Percentiles rank a stretch among this genome's conserved stretches.
Evolutionary conservation across 805 yeast species (phyloP).

Genomic region (Metschnikowia cubensis): DNA sequence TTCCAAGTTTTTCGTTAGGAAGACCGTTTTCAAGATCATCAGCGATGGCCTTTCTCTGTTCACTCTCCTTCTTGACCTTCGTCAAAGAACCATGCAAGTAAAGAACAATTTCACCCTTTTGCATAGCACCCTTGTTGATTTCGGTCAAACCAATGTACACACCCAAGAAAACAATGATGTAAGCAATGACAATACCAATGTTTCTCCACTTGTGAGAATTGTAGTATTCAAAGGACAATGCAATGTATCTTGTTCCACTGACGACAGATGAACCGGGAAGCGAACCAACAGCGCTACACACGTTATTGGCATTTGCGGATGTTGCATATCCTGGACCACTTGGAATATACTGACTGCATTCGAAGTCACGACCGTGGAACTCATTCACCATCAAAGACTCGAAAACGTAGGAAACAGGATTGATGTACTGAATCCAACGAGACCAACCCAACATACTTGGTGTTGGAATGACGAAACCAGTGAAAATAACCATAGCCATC

Average conservation of each 20-base stretch:
- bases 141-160: conserved; percentile 35
- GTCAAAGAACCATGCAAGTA: conserved; percentile 38
- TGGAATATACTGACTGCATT: conserved; percentile 58
- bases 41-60: conserved; percentile 19
- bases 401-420: conserved; percentile 38
- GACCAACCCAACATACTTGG: conserved; percentile 34
- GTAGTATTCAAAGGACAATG: conserved; percentile 45
- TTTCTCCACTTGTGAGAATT: conserved; percentile 75
- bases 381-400: conserved; percentile 66
- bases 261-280: conserved; percentile 50
- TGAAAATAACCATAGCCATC: conserved; percentile 53
- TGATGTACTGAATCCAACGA: conserved; percentile 39
- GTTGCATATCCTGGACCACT: conserved; percentile 50
- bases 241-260: conserved; percentile 56
- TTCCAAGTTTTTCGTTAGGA: conserved; percentile 24
- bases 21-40: conserved; percentile 38
- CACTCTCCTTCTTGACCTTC: conserved; percentile 38
- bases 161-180: conserved; percentile 39
- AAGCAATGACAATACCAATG: conserved; percentile 62
- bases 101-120: conserved; percentile 38
- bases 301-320: conserved; percentile 34
- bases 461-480: conserved; percentile 44
- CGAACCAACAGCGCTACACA: conserved; percentile 63
- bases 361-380: conserved; percentile 52
- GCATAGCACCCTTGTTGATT: conserved; percentile 45